phyloP scores from a whole-genome alignment of 1,139 yeast species.

The Geotrichum macrosporum region DNA sequence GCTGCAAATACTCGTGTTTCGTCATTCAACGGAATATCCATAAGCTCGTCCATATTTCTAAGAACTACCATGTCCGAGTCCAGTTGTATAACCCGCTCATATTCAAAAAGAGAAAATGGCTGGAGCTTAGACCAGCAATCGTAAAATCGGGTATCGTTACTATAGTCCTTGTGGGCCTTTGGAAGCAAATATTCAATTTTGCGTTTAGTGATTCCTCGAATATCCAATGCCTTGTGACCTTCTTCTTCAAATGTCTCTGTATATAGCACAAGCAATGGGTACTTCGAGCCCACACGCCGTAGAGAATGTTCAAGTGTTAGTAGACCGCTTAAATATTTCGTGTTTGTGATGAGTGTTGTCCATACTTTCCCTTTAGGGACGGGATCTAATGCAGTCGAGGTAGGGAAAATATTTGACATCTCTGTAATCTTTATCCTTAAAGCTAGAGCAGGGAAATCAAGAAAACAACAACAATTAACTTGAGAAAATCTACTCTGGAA shows the following conservation, averaged over 20 bases:
- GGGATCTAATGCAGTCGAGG: no score
- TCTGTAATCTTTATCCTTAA: no score
- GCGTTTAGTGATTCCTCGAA: conserved; percentile 42
- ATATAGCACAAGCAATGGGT: conserved; percentile 49
- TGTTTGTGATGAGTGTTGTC: conserved; percentile 53
- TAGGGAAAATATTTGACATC: no score
- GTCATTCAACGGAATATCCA: conserved; percentile 39
- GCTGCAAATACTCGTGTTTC: conserved; percentile 46
- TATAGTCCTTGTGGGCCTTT: conserved; percentile 41
- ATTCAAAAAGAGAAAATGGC: conserved; percentile 48
- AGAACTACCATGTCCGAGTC: conserved; percentile 56
- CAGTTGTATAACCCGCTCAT: conserved; percentile 48
- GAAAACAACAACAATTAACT: no score
- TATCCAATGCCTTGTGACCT: conserved; percentile 41
- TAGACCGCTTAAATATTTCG: conserved; percentile 48
- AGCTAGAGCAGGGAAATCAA: no score
- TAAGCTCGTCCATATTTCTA: conserved; percentile 53
- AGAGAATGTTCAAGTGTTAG: conserved; percentile 48
- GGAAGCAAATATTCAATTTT: conserved; percentile 46
- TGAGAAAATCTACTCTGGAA: no score
- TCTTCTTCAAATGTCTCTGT: conserved; percentile 44
- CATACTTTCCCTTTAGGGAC: conserved; percentile 45
- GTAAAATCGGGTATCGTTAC: conserved; percentile 47
- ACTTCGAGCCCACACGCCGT: conserved; percentile 41
- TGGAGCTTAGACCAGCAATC: conserved; percentile 59